Evolutionary conservation across 176 grass and related monocot genomes (phyloP), one percentile per base, ranked within the genome.

Genomic region (Oryza officinalis): DNA sequence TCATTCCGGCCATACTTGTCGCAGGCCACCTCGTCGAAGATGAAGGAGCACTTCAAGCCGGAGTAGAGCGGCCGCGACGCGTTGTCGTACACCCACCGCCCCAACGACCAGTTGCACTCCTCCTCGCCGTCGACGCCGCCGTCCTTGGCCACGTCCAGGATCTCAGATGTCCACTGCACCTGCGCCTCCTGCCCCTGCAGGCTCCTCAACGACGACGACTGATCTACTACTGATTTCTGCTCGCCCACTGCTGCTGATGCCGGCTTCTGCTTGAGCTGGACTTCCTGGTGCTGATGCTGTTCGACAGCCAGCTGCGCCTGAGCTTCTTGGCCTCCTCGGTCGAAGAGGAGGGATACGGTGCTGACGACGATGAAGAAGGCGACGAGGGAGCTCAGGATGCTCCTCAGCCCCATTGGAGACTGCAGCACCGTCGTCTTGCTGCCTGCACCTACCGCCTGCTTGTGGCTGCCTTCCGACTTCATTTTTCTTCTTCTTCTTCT

Each of bases 1-100:
- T 97, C 90, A 57, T 89, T 91, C 65, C 92, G 82, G 2, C 95
- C 95, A 81, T 94, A 94, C 30, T 91, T 91, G 80, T 88, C 84
- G 44, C 92, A 98, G 3, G 95, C 89, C 57, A 98, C 87, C 86
- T 98, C 92, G 22, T 81, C 81, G 69, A 86, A 84, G 88, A 94
- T 87, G 80, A 92, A 94, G 60, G 81, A 7, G 71, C 95, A 97
- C 64, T 86, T 77, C 50, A 83, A 77, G 4, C 92, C 92, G 2
- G 61, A 77, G 79, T 97, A 97, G 27, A 94, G 38, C 7, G 95
- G 95, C 30, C 81, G 78, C 20, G 76, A 88, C 5, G 50, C 3
- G 57, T 94, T 88, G 79, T 97, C 95, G 25, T 91, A 91, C 8
- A 93, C 86, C 95, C 95, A 97, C 7, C 63, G 40, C 0, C 95